Evolutionary conservation across 768 basidiomycete species (phyloP), one percentile per base, ranked within the genome.

Genomic region (Vararia minispora): DNA sequence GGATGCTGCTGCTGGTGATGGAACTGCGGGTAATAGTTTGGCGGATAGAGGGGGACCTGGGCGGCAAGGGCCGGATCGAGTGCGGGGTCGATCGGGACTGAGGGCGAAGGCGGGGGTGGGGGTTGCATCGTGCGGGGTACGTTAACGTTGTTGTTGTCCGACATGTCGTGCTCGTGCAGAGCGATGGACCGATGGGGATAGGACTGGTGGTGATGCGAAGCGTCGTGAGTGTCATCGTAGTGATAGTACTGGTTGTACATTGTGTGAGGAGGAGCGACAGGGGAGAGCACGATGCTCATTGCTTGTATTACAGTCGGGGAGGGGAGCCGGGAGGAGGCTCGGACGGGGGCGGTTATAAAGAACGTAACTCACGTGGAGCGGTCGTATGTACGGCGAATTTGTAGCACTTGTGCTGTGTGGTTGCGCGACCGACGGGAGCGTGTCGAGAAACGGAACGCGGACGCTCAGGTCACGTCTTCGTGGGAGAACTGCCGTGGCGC

Each of bases 61-160:
- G n/a, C n/a, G n/a, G n/a, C 64, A 5, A 84, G 62, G 3, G 78
- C 59, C 16, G 80, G 81, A 56, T 84, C 80, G 24, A 86, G 65
- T 4, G 79, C 61, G 16, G 82, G 82, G 58, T 86, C 83, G 38
- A 84, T 78, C 25, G 74, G 74, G 36, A 74, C 64, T 29, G 76
- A 64, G 1, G 77, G 71, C 18, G 79, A 75, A 37, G 71, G 68
- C 39, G 76, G 69, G 9, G 71, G 68, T 40, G 76, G 69, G 9
- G 66, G 65, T 39, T 66, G 70, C 64, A 68, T 69, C 8, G 63
- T 59, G 43, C 70, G 70, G 20, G 37, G 28, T 23, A 37, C 35
- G 21, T n/a, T 46, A 45, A 23, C 42, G 46, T 30, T 45, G 22
- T 4, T 36, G 22, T 17, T 36, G 35, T 14, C 43, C 68, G 65